Conservation (phyloP, 2,329 filamentous ascomycete species). For the Cladobotryum protrusum region DNA sequence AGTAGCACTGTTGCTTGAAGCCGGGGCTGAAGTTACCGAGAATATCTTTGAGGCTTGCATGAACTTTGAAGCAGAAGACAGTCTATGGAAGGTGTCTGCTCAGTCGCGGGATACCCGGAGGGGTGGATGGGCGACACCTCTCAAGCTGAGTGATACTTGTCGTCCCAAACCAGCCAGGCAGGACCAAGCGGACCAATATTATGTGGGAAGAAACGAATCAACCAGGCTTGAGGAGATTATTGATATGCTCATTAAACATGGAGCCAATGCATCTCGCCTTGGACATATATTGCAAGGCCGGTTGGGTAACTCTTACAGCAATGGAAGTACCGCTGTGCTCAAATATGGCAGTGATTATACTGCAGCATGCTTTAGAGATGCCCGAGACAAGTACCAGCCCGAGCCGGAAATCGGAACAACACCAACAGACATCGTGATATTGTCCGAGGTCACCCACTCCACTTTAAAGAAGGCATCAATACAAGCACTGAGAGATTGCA, state of each 20-base stretch:
- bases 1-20: constrained; percentile 17
- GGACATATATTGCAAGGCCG: background rate
- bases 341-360: constrained; percentile 9
- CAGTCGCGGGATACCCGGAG: too few species aligned
- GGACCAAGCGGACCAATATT: too few species aligned
- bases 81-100: background rate
- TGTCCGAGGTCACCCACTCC: too few species aligned
- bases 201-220: background rate
- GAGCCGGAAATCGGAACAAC: background rate
- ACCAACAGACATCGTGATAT: too few species aligned
- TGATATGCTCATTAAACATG: constrained; percentile 15
- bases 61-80: constrained; percentile 8
- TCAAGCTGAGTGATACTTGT: background rate
- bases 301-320: too few species aligned
- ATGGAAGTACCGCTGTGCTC: too few species aligned
- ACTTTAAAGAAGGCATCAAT: too few species aligned
- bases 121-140: too few species aligned
- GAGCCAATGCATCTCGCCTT: constrained; percentile 10
- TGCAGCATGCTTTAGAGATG: constrained; percentile 1
- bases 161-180: background rate
- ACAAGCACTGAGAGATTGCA: too few species aligned
- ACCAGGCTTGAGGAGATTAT: constrained; percentile 19
- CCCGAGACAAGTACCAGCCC: background rate
- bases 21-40: constrained; percentile 11
- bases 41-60: constrained; percentile 11